Percentiles rank a stretch among this genome's conserved stretches.
phyloP scores from a whole-genome alignment of 192 early-diverging fungal species.

The Linderina pennispora region DNA sequence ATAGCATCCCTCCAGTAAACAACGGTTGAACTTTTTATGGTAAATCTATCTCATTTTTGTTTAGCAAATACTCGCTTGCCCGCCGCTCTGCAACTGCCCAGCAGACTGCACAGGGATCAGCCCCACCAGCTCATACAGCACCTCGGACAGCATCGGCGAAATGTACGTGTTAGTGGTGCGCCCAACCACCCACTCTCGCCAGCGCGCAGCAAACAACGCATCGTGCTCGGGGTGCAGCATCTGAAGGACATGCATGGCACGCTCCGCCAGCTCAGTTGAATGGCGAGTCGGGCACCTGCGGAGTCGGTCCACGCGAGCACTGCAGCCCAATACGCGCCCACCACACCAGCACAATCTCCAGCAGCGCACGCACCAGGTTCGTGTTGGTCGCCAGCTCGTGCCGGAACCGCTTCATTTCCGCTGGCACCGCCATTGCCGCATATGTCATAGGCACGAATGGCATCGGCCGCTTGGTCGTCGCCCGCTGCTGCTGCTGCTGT shows the following conservation, averaged over 20 bases:
- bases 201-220: conserved; percentile 23
- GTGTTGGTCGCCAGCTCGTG: conserved; percentile 8
- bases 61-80: too few species aligned
- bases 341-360: conserved; percentile 33
- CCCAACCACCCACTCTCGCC: conserved; percentile 35
- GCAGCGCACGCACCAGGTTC: conserved; percentile 28
- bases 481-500: conserved; percentile 14
- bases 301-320: conserved; percentile 7
- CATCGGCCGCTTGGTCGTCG: conserved; percentile 17
- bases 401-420: conserved; percentile 22
- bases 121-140: conserved; percentile 34
- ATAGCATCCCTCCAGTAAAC: too few species aligned
- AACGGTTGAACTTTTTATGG: too few species aligned
- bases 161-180: conserved; percentile 11
- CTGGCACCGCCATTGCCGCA: conserved; percentile 15
- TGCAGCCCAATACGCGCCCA: conserved; percentile 21
- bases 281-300: conserved; percentile 18
- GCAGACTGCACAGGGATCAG: background rate
- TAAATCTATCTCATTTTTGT: too few species aligned
- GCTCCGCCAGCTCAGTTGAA: conserved; percentile 38
- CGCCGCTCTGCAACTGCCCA: too few species aligned
- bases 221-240: conserved; percentile 38
- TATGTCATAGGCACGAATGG: conserved; percentile 27
- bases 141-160: conserved; percentile 17
- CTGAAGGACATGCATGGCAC: conserved; percentile 40